These are phyloP conservation scores for Nannochloris sp. DNA, from an alignment of 139 green algal species.

Conservation along the genomic window DNA sequence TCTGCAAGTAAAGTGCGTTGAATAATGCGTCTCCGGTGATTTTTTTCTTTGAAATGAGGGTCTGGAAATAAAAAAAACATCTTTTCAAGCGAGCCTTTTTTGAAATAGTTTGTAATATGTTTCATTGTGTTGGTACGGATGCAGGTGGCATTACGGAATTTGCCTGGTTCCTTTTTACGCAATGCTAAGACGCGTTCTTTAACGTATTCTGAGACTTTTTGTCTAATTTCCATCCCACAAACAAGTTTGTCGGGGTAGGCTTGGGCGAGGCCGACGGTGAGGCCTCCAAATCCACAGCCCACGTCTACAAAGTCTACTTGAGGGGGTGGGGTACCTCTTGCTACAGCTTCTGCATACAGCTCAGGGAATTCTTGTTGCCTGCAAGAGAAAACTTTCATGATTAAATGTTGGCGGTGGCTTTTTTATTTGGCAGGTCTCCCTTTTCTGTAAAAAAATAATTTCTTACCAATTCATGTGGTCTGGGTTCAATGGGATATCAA, in stretches of 20 bases:
- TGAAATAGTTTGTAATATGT: slow-evolving; percentile 91
- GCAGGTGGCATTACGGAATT: slow-evolving; percentile 66
- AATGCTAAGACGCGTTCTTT: slow-evolving; percentile 74
- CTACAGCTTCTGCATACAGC: slow-evolving; percentile 25
- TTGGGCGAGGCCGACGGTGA: slow-evolving; percentile 76
- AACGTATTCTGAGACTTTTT: slow-evolving; percentile 92
- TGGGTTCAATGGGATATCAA: slow-evolving; percentile 59
- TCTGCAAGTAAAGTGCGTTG: slow-evolving; percentile 76
- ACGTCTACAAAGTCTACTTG: slow-evolving; percentile 77
- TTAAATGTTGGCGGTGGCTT: background rate
- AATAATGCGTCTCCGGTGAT: slow-evolving; percentile 86
- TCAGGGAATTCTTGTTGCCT: slow-evolving; percentile 21
- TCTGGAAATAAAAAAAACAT: slow-evolving; percentile 99
- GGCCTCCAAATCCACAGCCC: slow-evolving; percentile 95
- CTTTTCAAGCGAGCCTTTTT: slow-evolving; percentile 89
- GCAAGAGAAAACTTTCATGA: background rate
- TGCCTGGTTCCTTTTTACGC: slow-evolving; percentile 48
- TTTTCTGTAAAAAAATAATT: too few species aligned
- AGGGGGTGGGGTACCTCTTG: background rate
- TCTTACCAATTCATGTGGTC: slow-evolving; percentile 68
- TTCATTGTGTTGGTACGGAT: slow-evolving; percentile 94
- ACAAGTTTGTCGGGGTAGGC: slow-evolving; percentile 88
- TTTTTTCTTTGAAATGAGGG: slow-evolving; percentile 81
- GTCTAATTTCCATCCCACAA: slow-evolving; percentile 93
- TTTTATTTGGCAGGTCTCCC: too few species aligned